A percentile compares a stretch with the other conserved stretches of the same genome.
Conservation (phyloP, 352 stramenopile genomes). For the Phytophthora chlamydospora region DNA sequence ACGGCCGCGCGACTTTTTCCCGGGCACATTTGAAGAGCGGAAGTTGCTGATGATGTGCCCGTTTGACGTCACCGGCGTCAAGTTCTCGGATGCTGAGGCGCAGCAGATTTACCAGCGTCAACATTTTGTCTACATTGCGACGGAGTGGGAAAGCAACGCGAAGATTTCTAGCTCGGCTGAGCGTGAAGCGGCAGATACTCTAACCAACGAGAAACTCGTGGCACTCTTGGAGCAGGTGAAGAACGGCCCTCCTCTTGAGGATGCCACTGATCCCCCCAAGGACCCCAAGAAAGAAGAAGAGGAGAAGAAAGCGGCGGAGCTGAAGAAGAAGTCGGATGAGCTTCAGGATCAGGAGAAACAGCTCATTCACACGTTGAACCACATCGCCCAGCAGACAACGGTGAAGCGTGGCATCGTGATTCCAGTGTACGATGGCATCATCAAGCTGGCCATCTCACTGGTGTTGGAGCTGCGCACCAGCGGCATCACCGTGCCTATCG, state of each 20-base stretch:
- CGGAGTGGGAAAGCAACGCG: slow-evolving; percentile 30
- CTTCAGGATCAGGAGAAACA: slow-evolving; percentile 34
- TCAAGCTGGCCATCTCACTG: slow-evolving; percentile 50
- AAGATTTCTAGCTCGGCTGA: slow-evolving; percentile 20
- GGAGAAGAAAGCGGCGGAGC: slow-evolving; percentile 16
- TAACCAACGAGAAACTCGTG: slow-evolving; percentile 32
- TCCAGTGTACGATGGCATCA: slow-evolving; percentile 53
- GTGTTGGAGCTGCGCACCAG: slow-evolving; percentile 50
- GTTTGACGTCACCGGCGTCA: slow-evolving; percentile 44
- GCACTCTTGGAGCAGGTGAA: slow-evolving; percentile 20
- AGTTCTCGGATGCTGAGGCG: slow-evolving; percentile 34
- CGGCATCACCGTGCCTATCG: slow-evolving; percentile 48
- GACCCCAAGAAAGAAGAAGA: slow-evolving; percentile 22
- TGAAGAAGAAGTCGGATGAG: slow-evolving; percentile 23
- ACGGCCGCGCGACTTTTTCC: slow-evolving; percentile 40
- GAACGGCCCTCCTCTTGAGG: slow-evolving; percentile 19
- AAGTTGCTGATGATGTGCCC: slow-evolving; percentile 43
- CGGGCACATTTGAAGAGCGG: slow-evolving; percentile 47
- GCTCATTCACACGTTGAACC: slow-evolving; percentile 38
- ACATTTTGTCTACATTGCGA: slow-evolving; percentile 34
- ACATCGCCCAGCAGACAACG: slow-evolving; percentile 30
- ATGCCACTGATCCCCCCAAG: slow-evolving; percentile 26
- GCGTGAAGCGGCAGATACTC: slow-evolving; percentile 27
- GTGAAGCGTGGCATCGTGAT: slow-evolving; percentile 57
- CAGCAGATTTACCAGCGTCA: slow-evolving; percentile 46